phyloP scores from a whole-genome alignment of 805 yeast genomes.

The Saccharomycopsis microspora region DNA sequence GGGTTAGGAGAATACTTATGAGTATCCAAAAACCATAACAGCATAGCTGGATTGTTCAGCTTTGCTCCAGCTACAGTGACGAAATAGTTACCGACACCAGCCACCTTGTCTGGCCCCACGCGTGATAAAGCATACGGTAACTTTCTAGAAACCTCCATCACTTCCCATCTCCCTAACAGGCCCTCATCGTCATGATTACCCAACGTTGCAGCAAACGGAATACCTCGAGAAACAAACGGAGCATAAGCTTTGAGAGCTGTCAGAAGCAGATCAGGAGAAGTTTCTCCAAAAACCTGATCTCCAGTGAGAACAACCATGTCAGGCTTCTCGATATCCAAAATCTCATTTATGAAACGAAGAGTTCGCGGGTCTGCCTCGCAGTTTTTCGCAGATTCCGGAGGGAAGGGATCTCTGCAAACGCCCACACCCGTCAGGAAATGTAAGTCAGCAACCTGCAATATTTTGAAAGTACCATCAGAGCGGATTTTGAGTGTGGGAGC shows the following conservation, averaged over 20 bases:
- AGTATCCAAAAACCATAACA: slow-evolving; percentile 72
- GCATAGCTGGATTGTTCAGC: slow-evolving; percentile 32
- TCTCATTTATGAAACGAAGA: slow-evolving; percentile 41
- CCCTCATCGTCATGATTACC: slow-evolving; percentile 97
- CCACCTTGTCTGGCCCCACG: slow-evolving; percentile 53
- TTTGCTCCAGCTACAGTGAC: slow-evolving; percentile 36
- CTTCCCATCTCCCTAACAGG: slow-evolving; percentile 41
- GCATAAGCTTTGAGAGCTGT: slow-evolving; percentile 65
- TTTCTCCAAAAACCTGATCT: slow-evolving; percentile 80
- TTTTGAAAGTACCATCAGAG: slow-evolving; percentile 48
- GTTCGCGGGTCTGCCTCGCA: slow-evolving; percentile 81
- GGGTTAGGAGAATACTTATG: slow-evolving; percentile 65
- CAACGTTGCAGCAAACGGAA: slow-evolving; percentile 78
- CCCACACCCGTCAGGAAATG: slow-evolving; percentile 86
- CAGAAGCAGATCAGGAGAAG: slow-evolving; percentile 70
- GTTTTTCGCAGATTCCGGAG: slow-evolving; percentile 28
- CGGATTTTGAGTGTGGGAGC: slow-evolving; percentile 26
- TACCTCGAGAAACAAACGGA: slow-evolving; percentile 53
- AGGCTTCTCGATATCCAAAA: slow-evolving; percentile 68
- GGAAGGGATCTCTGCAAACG: slow-evolving; percentile 62
- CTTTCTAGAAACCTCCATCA: slow-evolving; percentile 42
- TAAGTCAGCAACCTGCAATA: slow-evolving; percentile 82
- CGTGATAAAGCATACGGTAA: slow-evolving; percentile 62
- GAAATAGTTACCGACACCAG: slow-evolving; percentile 79
- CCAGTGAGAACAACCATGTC: slow-evolving; percentile 84